Conservation (phyloP, 768 basidiomycete species). For the Lepiota brunneoincarnata region DNA sequence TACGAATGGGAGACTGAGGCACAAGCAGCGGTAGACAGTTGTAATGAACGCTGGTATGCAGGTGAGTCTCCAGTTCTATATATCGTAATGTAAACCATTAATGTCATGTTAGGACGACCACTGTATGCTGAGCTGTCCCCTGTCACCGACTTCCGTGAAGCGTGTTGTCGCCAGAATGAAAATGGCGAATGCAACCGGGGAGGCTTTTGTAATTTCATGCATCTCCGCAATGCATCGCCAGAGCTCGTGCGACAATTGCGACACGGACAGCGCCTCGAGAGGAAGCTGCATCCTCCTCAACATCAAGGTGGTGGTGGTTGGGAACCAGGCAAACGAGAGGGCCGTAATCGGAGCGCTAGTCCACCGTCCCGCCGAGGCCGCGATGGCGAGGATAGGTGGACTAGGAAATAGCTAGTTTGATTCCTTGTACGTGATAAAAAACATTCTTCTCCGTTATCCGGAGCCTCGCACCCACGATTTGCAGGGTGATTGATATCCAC, state of each 20-base stretch:
- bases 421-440: too few species aligned
- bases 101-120: conserved; percentile 65
- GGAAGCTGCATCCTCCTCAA: conserved; percentile 69
- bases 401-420: conserved; percentile 54
- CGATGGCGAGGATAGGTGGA: conserved; percentile 77
- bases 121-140: conserved; percentile 97
- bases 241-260: conserved; percentile 77
- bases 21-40: conserved; percentile 84
- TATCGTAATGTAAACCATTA: conserved; percentile 9
- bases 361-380: conserved; percentile 59
- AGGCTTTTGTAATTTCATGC: conserved; percentile 99
- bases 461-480: background rate
- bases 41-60: conserved; percentile 98
- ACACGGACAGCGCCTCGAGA: conserved; percentile 80
- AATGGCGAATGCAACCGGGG: conserved; percentile 98
- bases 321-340: conserved; percentile 76
- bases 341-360: conserved; percentile 71
- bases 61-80: conserved; percentile 47
- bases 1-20: conserved; percentile 99
- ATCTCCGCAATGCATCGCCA: conserved; percentile 84
- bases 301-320: conserved; percentile 71
- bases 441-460: too few species aligned
- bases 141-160: conserved; percentile 98
- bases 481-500: background rate
- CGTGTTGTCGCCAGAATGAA: conserved; percentile 98